Conservation (phyloP, 768 basidiomycete species). For the Phlebiopsis flavidoalba region DNA sequence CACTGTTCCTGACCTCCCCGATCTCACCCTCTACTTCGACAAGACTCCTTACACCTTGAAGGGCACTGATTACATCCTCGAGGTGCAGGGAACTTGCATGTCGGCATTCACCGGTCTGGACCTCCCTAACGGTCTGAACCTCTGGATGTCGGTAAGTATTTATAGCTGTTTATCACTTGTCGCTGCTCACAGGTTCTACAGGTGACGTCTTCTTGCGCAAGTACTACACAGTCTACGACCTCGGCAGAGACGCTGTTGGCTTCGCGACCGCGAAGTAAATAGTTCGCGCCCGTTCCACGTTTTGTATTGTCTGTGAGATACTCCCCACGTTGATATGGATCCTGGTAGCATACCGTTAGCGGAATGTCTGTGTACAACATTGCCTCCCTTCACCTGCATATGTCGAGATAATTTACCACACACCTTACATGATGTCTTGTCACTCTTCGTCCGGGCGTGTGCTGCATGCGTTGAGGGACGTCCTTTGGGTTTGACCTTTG, state of each 20-base stretch:
- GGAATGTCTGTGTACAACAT: background rate
- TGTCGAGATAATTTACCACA: too few relatives aligned
- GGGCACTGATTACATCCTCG: slow-evolving; percentile 83
- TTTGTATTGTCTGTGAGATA: background rate
- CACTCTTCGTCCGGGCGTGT: too few relatives aligned
- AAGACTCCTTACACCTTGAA: slow-evolving; percentile 77
- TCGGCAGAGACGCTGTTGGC: slow-evolving; percentile 72
- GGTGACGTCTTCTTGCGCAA: slow-evolving; percentile 89
- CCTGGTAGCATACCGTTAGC: background rate
- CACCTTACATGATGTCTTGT: too few relatives aligned
- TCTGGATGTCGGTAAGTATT: slow-evolving; percentile 83
- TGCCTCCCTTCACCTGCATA: background rate
- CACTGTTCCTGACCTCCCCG: slow-evolving; percentile 79
- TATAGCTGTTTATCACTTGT: background rate
- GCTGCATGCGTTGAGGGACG: too few relatives aligned
- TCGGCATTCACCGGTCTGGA: slow-evolving; percentile 91
- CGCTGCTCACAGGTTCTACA: slow-evolving; percentile 19
- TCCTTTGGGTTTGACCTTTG: too few relatives aligned
- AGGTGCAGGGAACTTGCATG: slow-evolving; percentile 90
- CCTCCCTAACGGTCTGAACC: slow-evolving; percentile 57
- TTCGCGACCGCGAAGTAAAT: slow-evolving; percentile 47
- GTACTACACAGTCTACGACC: slow-evolving; percentile 81
- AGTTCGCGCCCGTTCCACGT: background rate
- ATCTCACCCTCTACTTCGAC: slow-evolving; percentile 77
- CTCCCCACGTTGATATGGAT: background rate